A percentile compares a stretch with the other conserved stretches of the same genome.
Evolutionary conservation across 371 early-diverging fungal species (phyloP).

Genomic region (Zopfochytrium polystomum): DNA sequence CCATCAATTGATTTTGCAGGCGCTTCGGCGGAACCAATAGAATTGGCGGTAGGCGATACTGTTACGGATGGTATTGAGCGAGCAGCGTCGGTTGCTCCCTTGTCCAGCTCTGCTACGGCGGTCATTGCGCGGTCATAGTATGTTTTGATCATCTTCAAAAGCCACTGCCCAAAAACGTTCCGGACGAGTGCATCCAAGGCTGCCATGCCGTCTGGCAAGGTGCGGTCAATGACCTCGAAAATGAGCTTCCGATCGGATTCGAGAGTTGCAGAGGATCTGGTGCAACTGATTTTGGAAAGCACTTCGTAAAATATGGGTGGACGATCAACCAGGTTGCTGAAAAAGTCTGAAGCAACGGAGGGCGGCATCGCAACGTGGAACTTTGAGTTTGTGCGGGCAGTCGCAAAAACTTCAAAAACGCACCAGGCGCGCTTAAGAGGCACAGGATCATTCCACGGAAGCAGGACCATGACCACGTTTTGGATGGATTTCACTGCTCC

Average conservation of each 20-base stretch:
- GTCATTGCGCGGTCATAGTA: not conserved
- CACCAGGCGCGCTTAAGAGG: constrained; percentile 27
- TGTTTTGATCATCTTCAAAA: not conserved
- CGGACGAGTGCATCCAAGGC: not conserved
- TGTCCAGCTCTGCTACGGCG: no score
- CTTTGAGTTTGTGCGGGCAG: not conserved
- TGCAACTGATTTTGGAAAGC: not conserved
- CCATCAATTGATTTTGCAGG: no score
- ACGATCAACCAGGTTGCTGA: not conserved
- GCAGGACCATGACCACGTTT: constrained; percentile 26
- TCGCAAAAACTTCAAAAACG: constrained; percentile 14
- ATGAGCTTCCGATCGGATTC: not conserved
- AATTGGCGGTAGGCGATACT: no score
- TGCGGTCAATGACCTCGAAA: not conserved
- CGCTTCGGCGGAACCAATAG: no score
- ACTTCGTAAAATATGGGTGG: not conserved
- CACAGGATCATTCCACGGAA: constrained; percentile 27
- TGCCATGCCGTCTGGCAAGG: not conserved
- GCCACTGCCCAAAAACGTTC: not conserved
- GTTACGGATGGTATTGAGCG: no score
- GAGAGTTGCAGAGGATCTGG: not conserved
- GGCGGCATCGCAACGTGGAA: constrained; percentile 18
- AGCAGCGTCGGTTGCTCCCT: not conserved
- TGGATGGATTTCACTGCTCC: constrained; percentile 16
- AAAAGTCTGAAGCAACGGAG: not conserved